Base-by-base conservation (phyloP, 768 basidiomycete genomes). In the Fomitopsis serialis region DNA sequence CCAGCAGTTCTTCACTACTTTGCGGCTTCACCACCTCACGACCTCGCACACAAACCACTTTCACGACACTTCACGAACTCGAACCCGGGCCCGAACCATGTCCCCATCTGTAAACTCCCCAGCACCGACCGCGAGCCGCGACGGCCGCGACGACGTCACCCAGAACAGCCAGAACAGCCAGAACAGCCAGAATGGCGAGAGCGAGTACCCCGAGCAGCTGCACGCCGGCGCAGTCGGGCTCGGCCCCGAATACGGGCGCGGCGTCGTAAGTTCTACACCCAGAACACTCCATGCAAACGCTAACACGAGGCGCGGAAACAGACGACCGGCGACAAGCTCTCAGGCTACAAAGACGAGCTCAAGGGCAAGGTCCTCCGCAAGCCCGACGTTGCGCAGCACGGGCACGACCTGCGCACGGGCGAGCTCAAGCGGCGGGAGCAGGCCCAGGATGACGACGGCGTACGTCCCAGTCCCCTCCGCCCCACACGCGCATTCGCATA, bases 151-250 rank as follows among this genome's bases (percentile, higher is more conserved):
- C 46, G 10, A 12, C 7, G 35, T 3, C 49, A 36, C 21, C 49
- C n/a, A n/a, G n/a, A n/a, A n/a, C n/a, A n/a, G n/a, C n/a, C n/a
- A n/a, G n/a, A n/a, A n/a, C n/a, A n/a, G n/a, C n/a, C n/a, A n/a
- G n/a, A n/a, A n/a, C n/a, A 36, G 40, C 5, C 40, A 51, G 29
- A 21, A 25, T 21, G 50, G 40, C 24, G n/a, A 40, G 10, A 32
- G 32, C 29, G 42, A 42, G 13, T 66, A 70, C 50, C 73, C 76
- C 1, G 65, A 65, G 21, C 75, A 78, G 57, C 58, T 57, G 43
- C 77, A 78, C 49, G 72, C 75, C 0, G 77, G 77, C 11, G 66
- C 70, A 0, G 64, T 70, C 7, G 75, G 77, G n/a, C 54, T 68
- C 13, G 74, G 74, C 12, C 72, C 70, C 8, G 66, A 72, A 12